Evolutionary conservation across 148 eudicot genomes (phyloP).

Genomic region (Silene uniflora): DNA sequence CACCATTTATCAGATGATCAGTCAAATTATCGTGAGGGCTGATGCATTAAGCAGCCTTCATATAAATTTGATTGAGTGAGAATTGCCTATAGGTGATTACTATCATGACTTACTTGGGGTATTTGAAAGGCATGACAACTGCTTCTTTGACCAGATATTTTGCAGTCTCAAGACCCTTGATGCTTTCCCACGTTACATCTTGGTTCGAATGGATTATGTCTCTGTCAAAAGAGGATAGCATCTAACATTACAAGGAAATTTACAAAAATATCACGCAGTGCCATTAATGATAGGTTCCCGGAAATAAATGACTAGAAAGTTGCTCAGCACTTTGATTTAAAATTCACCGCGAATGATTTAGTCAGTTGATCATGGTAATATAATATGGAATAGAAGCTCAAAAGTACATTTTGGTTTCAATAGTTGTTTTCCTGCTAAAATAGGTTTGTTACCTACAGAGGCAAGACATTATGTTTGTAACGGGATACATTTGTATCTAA

Average conservation of each 20-base stretch:
- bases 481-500: background rate
- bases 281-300: background rate
- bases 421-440: background rate
- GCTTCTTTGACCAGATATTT: conserved; percentile 97
- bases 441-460: background rate
- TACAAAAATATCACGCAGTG: background rate
- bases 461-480: background rate
- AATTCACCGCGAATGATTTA: background rate
- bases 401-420: background rate
- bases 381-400: background rate
- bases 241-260: conserved; percentile 4
- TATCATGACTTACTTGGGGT: conserved; percentile 69
- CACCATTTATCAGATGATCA: background rate
- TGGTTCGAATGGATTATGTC: conserved; percentile 91
- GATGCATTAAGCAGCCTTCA: background rate
- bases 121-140: conserved; percentile 98
- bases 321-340: background rate
- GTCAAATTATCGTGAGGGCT: background rate
- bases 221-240: conserved; percentile 37
- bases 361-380: background rate
- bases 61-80: background rate
- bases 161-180: conserved; percentile 92
- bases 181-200: conserved; percentile 91
- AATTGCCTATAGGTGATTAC: conserved; percentile 14
- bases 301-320: background rate